Percentiles rank a stretch among this genome's conserved stretches.
These are phyloP conservation scores for Pseudopyrenochaeta lycopersici DNA, from an alignment of 2,329 filamentous ascomycete genomes.

Conservation along the genomic window DNA sequence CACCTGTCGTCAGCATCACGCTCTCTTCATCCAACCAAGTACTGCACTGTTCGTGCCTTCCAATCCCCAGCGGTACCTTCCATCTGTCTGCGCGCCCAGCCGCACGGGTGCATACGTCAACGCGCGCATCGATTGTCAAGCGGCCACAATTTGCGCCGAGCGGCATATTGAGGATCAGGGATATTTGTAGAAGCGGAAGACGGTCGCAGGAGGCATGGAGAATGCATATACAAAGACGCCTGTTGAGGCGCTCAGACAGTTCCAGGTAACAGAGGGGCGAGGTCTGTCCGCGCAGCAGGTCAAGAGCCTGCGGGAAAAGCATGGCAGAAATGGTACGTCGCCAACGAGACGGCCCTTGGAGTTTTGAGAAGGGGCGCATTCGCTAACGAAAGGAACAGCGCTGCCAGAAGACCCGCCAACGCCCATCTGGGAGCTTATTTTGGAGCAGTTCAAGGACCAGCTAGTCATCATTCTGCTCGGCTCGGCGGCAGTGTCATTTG, in stretches of 20 bases:
- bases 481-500: slow-evolving; percentile 92
- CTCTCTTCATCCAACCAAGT: background rate
- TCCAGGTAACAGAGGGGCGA: slow-evolving; percentile 59
- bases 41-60: background rate
- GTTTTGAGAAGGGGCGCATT: no score
- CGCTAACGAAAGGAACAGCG: slow-evolving; percentile 55
- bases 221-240: slow-evolving; percentile 61
- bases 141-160: no score
- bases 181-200: slow-evolving; percentile 12
- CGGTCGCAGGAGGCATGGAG: slow-evolving; percentile 56
- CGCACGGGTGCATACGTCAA: background rate
- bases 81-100: background rate
- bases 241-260: slow-evolving; percentile 61
- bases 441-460: slow-evolving; percentile 99
- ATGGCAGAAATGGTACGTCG: slow-evolving; percentile 64
- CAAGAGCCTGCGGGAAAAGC: slow-evolving; percentile 53
- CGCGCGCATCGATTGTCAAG: slow-evolving; percentile 3
- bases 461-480: slow-evolving; percentile 93
- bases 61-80: background rate
- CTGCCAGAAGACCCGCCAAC: slow-evolving; percentile 92
- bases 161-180: background rate
- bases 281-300: slow-evolving; percentile 63
- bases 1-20: background rate
- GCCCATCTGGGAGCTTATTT: slow-evolving; percentile 92
- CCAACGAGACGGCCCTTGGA: no score